phyloP scores from a whole-genome alignment of 2,329 filamentous ascomycete species.

The Aspergillus sp. region DNA sequence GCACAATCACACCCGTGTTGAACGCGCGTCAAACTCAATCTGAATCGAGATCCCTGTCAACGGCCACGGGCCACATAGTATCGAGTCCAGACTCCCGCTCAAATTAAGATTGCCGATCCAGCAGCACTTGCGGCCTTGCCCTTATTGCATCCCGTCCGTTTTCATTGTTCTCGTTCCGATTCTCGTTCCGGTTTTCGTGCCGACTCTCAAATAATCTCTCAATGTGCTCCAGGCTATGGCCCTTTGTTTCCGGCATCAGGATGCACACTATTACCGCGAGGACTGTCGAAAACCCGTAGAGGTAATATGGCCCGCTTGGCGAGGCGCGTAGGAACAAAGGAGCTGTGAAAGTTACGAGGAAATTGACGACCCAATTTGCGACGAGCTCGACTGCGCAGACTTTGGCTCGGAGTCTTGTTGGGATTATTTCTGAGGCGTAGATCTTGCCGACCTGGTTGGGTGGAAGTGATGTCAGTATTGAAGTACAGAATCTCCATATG shows the following conservation, averaged over 20 bases:
- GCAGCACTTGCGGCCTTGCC: neutral
- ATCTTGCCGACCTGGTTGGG: constrained; percentile 17
- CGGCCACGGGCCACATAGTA: too few relatives aligned
- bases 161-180: neutral
- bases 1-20: too few relatives aligned
- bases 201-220: constrained; percentile 10
- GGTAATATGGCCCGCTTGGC: constrained; percentile 13
- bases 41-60: too few relatives aligned
- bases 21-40: too few relatives aligned
- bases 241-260: constrained; percentile 19
- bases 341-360: constrained; percentile 11
- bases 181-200: too few relatives aligned
- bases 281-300: constrained; percentile 16
- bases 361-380: constrained; percentile 17
- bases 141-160: neutral
- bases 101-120: neutral
- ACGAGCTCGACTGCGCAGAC: constrained; percentile 16
- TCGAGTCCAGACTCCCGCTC: neutral
- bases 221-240: constrained; percentile 14
- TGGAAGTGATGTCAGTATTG: neutral
- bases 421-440: constrained; percentile 19
- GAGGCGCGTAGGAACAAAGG: constrained; percentile 15
- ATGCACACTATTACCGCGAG: constrained; percentile 13
- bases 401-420: constrained; percentile 13
- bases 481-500: neutral